A percentile compares a stretch with the other conserved stretches of the same genome.
phyloP scores from a whole-genome alignment of 441 rosid species.

The Gossypium davidsonii region DNA sequence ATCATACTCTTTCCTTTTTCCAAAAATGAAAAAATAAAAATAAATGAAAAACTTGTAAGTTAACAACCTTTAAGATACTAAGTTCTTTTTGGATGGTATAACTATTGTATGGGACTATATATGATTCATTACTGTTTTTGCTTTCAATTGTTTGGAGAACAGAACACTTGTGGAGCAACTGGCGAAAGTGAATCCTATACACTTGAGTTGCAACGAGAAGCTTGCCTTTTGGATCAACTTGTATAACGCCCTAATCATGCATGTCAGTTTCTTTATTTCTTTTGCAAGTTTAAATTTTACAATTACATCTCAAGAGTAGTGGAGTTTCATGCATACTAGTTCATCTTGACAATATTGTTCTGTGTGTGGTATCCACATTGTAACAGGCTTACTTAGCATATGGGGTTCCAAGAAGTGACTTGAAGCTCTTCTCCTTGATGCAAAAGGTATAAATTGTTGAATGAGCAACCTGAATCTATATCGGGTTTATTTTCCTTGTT shows the following conservation, averaged over 20 bases:
- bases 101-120: slow-evolving; percentile 3
- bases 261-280: slow-evolving; percentile 34
- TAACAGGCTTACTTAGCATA: slow-evolving; percentile 85
- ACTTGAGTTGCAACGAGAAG: slow-evolving; percentile 53
- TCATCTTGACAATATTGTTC: slow-evolving; percentile 2
- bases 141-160: slow-evolving; percentile 21
- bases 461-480: background rate
- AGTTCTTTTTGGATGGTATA: background rate
- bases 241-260: slow-evolving; percentile 72
- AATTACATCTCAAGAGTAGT: background rate
- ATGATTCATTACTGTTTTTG: slow-evolving; percentile 12
- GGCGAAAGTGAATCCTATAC: slow-evolving; percentile 56
- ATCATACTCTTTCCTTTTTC: background rate
- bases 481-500: background rate
- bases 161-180: slow-evolving; percentile 53
- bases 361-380: slow-evolving; percentile 1
- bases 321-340: background rate
- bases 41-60: background rate
- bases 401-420: slow-evolving; percentile 79
- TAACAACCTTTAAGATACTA: background rate
- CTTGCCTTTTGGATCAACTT: slow-evolving; percentile 75
- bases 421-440: slow-evolving; percentile 84
- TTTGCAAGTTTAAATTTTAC: background rate
- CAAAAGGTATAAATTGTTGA: slow-evolving; percentile 58
- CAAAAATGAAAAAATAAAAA: background rate